Conservation (phyloP, 140 eudicot genomes). For the Bidens hawaiensis region DNA sequence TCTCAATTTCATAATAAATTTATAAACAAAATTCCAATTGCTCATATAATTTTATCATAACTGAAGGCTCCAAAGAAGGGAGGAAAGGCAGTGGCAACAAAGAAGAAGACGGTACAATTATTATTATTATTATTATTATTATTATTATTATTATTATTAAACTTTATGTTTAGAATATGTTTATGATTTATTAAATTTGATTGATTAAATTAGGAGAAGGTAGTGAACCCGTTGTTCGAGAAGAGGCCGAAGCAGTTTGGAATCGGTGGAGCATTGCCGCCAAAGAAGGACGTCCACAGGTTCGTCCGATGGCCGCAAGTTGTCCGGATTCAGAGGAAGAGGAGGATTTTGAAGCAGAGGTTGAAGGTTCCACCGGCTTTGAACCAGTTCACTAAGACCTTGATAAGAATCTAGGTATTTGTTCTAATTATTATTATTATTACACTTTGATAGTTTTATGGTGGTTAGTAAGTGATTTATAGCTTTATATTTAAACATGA, state of each 20-base stretch:
- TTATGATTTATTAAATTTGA: too few relatives aligned
- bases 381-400: conserved; percentile 12
- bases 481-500: too few relatives aligned
- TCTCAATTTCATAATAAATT: too few relatives aligned
- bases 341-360: neutral
- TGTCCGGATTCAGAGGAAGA: conserved; percentile 7
- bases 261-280: conserved; percentile 8
- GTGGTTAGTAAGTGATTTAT: too few relatives aligned
- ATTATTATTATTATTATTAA: too few relatives aligned
- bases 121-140: too few relatives aligned
- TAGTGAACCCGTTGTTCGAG: conserved; percentile 9
- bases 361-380: conserved; percentile 12
- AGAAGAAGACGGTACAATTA: neutral
- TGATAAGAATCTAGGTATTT: neutral
- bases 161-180: too few relatives aligned
- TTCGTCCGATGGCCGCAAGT: conserved; percentile 8
- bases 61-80: conserved; percentile 11
- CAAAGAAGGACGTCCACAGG: conserved; percentile 9
- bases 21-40: neutral
- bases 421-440: too few relatives aligned
- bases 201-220: too few relatives aligned
- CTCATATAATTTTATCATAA: neutral
- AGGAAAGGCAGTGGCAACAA: conserved; percentile 4
- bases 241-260: conserved; percentile 13
- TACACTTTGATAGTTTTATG: neutral